These are phyloP conservation scores for Platismatia glauca DNA, from an alignment of 495 filamentous ascomycete species.

Conservation along the genomic window DNA sequence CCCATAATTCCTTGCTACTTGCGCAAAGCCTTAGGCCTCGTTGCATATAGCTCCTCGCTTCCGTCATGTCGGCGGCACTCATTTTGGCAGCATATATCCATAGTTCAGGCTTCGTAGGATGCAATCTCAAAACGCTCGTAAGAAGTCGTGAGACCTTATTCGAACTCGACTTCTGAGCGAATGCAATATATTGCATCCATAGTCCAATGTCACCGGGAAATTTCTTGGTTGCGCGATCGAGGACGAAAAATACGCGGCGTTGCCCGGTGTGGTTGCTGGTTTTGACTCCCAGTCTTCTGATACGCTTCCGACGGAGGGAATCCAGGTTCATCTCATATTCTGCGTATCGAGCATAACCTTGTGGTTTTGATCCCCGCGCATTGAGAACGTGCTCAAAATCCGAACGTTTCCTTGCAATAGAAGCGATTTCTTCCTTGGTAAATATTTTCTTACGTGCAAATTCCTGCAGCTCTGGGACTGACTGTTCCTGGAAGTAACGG, in stretches of 20 bases:
- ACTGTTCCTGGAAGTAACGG: slow-evolving; percentile 84
- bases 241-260: slow-evolving; percentile 75
- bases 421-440: slow-evolving; percentile 74
- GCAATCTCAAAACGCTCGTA: slow-evolving; percentile 68
- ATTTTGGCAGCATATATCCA: slow-evolving; percentile 86
- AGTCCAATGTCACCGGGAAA: slow-evolving; percentile 73
- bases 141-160: slow-evolving; percentile 70
- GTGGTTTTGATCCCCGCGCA: slow-evolving; percentile 59
- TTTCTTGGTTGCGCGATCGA: slow-evolving; percentile 77
- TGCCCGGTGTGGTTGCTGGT: slow-evolving; percentile 54
- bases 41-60: slow-evolving; percentile 78
- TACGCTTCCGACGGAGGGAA: slow-evolving; percentile 67
- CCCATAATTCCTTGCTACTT: slow-evolving; percentile 60
- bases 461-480: slow-evolving; percentile 82
- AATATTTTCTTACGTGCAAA: slow-evolving; percentile 85
- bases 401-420: slow-evolving; percentile 79
- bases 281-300: slow-evolving; percentile 69
- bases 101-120: slow-evolving; percentile 71
- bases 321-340: slow-evolving; percentile 90
- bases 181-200: slow-evolving; percentile 92
- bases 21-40: slow-evolving; percentile 82
- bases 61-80: slow-evolving; percentile 70
- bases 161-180: slow-evolving; percentile 64
- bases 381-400: slow-evolving; percentile 89
- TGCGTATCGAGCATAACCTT: slow-evolving; percentile 78